phyloP scores from a whole-genome alignment of 2,329 filamentous ascomycete species.

The Hymenotorrendiella dingleyae region DNA sequence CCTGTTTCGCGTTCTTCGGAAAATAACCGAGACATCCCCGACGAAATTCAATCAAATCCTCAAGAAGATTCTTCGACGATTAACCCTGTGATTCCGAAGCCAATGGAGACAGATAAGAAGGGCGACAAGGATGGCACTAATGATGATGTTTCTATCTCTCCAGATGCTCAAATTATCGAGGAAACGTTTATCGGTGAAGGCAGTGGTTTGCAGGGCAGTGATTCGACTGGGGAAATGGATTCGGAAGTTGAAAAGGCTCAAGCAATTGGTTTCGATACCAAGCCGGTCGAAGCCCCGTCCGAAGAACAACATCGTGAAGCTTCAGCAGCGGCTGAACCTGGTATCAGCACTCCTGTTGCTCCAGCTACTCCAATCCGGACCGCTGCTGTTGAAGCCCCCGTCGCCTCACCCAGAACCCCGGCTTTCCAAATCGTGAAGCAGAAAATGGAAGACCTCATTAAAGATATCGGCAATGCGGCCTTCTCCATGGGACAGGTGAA shows the following conservation, averaged over 20 bases:
- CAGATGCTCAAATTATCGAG: background rate
- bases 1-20: too few relatives aligned
- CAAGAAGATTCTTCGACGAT: too few relatives aligned
- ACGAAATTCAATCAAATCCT: too few relatives aligned
- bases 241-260: too few relatives aligned
- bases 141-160: background rate
- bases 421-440: constrained; percentile 45
- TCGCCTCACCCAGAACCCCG: background rate
- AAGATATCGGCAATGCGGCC: constrained; percentile 51
- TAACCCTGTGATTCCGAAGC: too few relatives aligned
- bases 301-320: background rate
- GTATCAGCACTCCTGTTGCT: background rate
- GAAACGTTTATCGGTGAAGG: background rate
- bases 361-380: background rate
- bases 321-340: background rate
- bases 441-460: constrained; percentile 50
- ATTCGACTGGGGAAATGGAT: too few relatives aligned
- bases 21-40: too few relatives aligned
- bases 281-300: too few relatives aligned
- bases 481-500: constrained; percentile 61
- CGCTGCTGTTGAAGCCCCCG: background rate
- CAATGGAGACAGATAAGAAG: too few relatives aligned
- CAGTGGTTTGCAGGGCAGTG: too few relatives aligned
- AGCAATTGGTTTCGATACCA: too few relatives aligned
- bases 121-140: too few relatives aligned